Conservation (phyloP, 257 asterid genomes). For the Buddleja alternifolia region DNA sequence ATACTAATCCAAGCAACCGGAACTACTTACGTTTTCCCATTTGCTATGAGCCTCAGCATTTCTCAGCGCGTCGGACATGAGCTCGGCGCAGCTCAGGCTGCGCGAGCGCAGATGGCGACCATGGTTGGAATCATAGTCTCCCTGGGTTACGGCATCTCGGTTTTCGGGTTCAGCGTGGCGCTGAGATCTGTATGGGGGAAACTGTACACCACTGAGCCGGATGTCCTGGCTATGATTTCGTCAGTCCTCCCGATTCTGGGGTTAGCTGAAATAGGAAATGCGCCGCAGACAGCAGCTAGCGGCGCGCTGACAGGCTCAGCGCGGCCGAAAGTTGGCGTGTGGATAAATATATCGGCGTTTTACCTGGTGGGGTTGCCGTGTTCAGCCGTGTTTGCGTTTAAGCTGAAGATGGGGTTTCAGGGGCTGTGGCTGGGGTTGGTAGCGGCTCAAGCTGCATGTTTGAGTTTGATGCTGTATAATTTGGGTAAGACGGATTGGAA, state of each 20-base stretch:
- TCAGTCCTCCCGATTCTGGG: slow-evolving; percentile 69
- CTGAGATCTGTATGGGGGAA: slow-evolving; percentile 59
- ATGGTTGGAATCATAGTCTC: slow-evolving; percentile 47
- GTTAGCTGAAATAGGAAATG: slow-evolving; percentile 71
- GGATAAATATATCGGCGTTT: slow-evolving; percentile 78
- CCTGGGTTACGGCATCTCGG: slow-evolving; percentile 43
- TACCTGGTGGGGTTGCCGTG: slow-evolving; percentile 81
- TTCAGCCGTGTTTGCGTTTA: slow-evolving; percentile 59
- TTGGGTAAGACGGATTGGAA: slow-evolving; percentile 72
- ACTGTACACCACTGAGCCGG: slow-evolving; percentile 57
- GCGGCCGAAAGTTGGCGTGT: slow-evolving; percentile 62
- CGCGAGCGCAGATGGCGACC: slow-evolving; percentile 58
- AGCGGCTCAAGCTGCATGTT: slow-evolving; percentile 67
- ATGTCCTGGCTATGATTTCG: slow-evolving; percentile 51
- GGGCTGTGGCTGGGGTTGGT: slow-evolving; percentile 85
- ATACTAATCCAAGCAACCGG: slow-evolving; percentile 78
- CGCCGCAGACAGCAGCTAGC: slow-evolving; percentile 84
- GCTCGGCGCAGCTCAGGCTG: slow-evolving; percentile 67
- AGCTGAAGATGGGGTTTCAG: slow-evolving; percentile 56
- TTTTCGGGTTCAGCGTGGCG: slow-evolving; percentile 53
- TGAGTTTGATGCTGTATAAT: slow-evolving; percentile 58
- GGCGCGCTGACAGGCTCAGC: slow-evolving; percentile 86
- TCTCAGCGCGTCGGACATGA: slow-evolving; percentile 80
- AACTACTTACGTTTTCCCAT: slow-evolving; percentile 62
- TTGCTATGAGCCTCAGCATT: slow-evolving; percentile 59